A percentile compares a stretch with the other conserved stretches of the same genome.
Evolutionary conservation across 192 early-diverging fungal species (phyloP).

Genomic region (Paraglomus brasilianum): DNA sequence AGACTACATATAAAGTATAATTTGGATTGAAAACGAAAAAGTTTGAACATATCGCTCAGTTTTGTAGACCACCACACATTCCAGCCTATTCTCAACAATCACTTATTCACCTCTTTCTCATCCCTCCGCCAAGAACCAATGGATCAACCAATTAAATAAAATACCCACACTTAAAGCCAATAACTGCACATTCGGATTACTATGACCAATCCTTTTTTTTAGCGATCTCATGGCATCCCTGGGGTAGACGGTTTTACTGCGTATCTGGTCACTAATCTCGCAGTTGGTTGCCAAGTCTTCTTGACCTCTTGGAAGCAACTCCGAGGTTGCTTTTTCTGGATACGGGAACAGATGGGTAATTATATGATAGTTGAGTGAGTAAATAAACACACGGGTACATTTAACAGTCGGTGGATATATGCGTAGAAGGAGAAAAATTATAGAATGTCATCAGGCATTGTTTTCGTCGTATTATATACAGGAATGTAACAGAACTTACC

Average conservation of each 20-base stretch:
- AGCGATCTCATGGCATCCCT: slow-evolving; percentile 75
- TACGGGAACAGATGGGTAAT: background rate
- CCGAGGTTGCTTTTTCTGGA: slow-evolving; percentile 79
- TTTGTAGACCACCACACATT: too few species aligned
- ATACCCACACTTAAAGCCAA: slow-evolving; percentile 71
- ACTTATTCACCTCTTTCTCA: too few species aligned
- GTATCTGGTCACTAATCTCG: slow-evolving; percentile 92
- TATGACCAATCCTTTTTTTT: slow-evolving; percentile 77
- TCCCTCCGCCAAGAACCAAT: too few species aligned
- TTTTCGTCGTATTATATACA: too few species aligned
- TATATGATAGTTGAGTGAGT: background rate
- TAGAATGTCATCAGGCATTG: background rate
- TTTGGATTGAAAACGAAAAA: background rate
- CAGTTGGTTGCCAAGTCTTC: slow-evolving; percentile 82
- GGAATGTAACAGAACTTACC: slow-evolving; percentile 35
- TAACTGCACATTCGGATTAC: slow-evolving; percentile 94
- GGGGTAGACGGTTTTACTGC: slow-evolving; percentile 75
- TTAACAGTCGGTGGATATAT: background rate
- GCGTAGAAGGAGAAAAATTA: background rate
- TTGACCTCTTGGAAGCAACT: slow-evolving; percentile 81
- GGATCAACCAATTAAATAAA: too few species aligned
- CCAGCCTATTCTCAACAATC: too few species aligned
- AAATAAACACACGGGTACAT: background rate
- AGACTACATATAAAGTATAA: too few species aligned
- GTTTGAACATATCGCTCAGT: too few species aligned